Evolutionary conservation across 1,139 yeast species (phyloP).

Genomic region (Pichia sp.): DNA sequence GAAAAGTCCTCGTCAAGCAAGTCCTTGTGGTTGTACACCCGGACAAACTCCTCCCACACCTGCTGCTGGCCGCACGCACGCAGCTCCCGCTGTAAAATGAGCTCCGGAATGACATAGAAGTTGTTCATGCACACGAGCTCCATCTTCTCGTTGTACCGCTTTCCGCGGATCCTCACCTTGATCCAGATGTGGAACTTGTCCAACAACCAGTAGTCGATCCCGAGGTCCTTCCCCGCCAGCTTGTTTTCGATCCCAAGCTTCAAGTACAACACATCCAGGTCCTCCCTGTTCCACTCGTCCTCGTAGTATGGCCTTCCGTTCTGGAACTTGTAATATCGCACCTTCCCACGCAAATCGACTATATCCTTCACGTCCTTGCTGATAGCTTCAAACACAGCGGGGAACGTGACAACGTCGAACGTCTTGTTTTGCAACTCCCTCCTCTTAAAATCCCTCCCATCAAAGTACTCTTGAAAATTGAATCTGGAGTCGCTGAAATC

Average conservation of each 20-base stretch:
- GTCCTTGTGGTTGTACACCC: not conserved
- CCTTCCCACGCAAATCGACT: slow-evolving; percentile 2
- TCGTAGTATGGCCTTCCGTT: not conserved
- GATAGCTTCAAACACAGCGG: slow-evolving; percentile 7
- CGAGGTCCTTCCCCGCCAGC: too few species aligned
- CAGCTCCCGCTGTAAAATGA: not conserved
- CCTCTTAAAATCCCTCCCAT: slow-evolving; percentile 4
- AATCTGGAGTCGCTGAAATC: slow-evolving; percentile 6
- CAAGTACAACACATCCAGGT: not conserved
- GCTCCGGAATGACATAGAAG: not conserved
- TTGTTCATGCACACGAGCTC: slow-evolving; percentile 13
- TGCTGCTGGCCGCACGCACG: not conserved
- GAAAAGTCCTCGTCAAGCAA: slow-evolving; percentile 3
- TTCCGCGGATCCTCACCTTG: slow-evolving; percentile 12
- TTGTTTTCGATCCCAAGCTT: not conserved
- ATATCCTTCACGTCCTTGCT: not conserved
- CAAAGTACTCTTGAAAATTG: not conserved
- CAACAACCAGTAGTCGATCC: not conserved
- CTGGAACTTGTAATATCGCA: slow-evolving; percentile 6
- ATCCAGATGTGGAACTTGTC: slow-evolving; percentile 14
- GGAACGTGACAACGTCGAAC: slow-evolving; percentile 18
- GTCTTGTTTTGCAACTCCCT: not conserved
- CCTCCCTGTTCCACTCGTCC: not conserved
- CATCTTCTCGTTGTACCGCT: not conserved
- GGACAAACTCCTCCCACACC: slow-evolving; percentile 5